Conservation (phyloP, 352 stramenopile genomes). For the Globisporangium carolinianum region DNA sequence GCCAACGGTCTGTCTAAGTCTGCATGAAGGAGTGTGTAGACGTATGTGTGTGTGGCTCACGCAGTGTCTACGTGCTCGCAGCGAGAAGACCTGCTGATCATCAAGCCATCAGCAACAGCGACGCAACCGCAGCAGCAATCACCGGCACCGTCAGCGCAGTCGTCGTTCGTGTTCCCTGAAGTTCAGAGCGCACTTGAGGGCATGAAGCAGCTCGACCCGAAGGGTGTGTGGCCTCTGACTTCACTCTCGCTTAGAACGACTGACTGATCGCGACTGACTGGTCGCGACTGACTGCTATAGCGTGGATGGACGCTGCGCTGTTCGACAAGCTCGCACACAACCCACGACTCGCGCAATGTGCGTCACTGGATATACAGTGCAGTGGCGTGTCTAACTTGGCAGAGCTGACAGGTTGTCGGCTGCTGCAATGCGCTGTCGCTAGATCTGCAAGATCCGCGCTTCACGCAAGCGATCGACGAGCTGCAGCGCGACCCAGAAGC, state of each 20-base stretch:
- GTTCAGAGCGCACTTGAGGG: conserved; percentile 60
- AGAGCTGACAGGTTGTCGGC: not conserved
- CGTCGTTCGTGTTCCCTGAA: conserved; percentile 64
- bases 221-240: conserved; percentile 23
- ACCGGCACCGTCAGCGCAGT: not conserved
- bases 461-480: conserved; percentile 59
- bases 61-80: conserved; percentile 2
- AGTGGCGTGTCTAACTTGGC: not conserved
- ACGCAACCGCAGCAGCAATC: not conserved
- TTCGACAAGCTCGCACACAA: conserved; percentile 61
- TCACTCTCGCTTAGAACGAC: not conserved
- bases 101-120: conserved; percentile 3
- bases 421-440: not conserved
- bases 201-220: conserved; percentile 54
- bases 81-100: conserved; percentile 34
- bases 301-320: conserved; percentile 72
- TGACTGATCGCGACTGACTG: not conserved
- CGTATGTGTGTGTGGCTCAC: not conserved
- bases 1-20: conserved; percentile 2
- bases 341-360: conserved; percentile 49
- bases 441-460: conserved; percentile 66
- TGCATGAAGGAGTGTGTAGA: not conserved
- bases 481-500: conserved; percentile 55
- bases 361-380: not conserved
- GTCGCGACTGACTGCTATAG: conserved; percentile 14